A percentile compares a stretch with the other conserved stretches of the same genome.
Evolutionary conservation across 176 grass and related monocot genomes (phyloP).

Genomic region (Tillandsia leiboldiana): DNA sequence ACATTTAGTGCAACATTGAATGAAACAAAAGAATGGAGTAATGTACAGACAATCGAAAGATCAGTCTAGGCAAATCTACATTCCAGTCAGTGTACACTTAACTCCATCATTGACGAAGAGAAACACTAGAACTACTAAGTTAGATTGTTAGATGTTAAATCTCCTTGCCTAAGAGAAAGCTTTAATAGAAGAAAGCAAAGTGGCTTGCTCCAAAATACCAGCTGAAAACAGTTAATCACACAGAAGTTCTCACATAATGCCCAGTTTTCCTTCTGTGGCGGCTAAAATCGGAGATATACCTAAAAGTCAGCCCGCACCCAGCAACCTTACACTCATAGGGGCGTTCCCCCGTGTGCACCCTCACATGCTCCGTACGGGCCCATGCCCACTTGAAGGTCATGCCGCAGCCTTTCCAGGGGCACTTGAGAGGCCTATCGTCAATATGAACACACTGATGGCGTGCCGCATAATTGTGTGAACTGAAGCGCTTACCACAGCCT

Average conservation of each 20-base stretch:
- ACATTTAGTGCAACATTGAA: slow-evolving; percentile 1
- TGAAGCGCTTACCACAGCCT: slow-evolving; percentile 59
- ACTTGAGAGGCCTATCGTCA: slow-evolving; percentile 58
- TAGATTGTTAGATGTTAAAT: slow-evolving; percentile 2
- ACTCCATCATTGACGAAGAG: background rate
- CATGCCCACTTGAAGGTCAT: slow-evolving; percentile 75
- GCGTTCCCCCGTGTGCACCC: slow-evolving; percentile 61
- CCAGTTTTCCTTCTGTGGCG: slow-evolving; percentile 52
- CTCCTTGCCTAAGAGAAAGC: slow-evolving; percentile 4
- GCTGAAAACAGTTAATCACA: background rate
- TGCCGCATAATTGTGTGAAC: slow-evolving; percentile 50
- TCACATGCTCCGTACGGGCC: slow-evolving; percentile 60
- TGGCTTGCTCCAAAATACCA: background rate
- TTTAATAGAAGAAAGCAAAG: background rate
- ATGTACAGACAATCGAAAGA: background rate
- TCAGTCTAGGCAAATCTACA: slow-evolving; percentile 10
- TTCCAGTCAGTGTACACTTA: background rate
- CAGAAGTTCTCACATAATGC: slow-evolving; percentile 6
- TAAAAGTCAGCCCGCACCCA: slow-evolving; percentile 52
- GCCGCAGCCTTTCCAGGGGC: slow-evolving; percentile 59
- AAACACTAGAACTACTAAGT: background rate
- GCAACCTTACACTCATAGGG: slow-evolving; percentile 34
- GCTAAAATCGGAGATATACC: slow-evolving; percentile 65
- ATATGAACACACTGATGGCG: slow-evolving; percentile 60
- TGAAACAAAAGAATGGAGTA: background rate